Evolutionary conservation across 2,329 filamentous ascomycete species (phyloP), one percentile per base, ranked within the genome.

Genomic region (Scedosporium minutisporum): DNA sequence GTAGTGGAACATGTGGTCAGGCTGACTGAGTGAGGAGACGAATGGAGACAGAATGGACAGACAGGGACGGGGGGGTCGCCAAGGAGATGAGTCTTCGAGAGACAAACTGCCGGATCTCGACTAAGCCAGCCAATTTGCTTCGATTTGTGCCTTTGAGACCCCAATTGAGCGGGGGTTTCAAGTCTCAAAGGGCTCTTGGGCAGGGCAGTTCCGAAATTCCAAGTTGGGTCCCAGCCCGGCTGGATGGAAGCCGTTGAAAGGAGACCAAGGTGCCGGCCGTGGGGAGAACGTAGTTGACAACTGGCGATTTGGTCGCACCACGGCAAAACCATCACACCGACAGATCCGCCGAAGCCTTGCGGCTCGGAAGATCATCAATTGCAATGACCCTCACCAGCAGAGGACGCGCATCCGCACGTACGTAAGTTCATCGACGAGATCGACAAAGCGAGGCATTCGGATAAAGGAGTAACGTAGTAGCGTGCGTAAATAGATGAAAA

Each of bases 381-480:
- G 33, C 33, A 38, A 38, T 38, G 33, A 29, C 6, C 29, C 12
- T 10, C 10, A 38, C 10, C 33, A n/a, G 2, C 12, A 23, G 9
- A 25, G 51, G 51, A 55, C 51, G 51, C 51, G 51, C 23, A 23
- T 29, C 12, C 23, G 51, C 51, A 27, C n/a, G 51, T 21, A 55
- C 51, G 18, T 55, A 55, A 55, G 51, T 21, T 55, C 18, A 55
- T 55, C 51, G 21, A 27, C 23, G 44, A 55, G 51, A 55, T 55
- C 51, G 51, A 55, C 51, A 55, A 55, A 55, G 51, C 51, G 51
- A 55, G 51, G 51, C 23, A 55, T 55, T 55, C 51, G 23, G 51
- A 23, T 27, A 55, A 55, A 55, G 51, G 18, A 27, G 18, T 27
- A 27, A 55, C 51, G 51, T 55, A 55, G 23, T 27, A 55, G 51